A percentile compares a stretch with the other conserved stretches of the same genome.
These are phyloP conservation scores for Camillea tinctor DNA, from an alignment of 2,329 filamentous ascomycete genomes.

Conservation along the genomic window DNA sequence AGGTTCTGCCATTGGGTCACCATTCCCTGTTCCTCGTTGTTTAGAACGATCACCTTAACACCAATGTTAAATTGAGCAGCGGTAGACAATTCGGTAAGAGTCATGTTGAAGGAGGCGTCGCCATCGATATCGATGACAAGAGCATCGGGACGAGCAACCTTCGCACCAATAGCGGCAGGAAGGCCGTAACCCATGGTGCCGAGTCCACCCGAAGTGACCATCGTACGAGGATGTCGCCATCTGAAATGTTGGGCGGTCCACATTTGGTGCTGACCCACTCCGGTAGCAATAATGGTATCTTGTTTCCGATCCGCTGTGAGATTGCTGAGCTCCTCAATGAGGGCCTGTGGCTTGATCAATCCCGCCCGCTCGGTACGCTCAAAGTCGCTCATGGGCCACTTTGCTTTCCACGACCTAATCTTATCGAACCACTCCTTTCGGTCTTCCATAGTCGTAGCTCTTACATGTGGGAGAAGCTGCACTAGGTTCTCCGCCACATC, in stretches of 20 bases:
- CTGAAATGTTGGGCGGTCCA: conserved; percentile 93
- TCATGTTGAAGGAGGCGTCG: conserved; percentile 99
- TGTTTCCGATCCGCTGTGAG: conserved; percentile 79
- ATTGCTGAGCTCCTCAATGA: conserved; percentile 88
- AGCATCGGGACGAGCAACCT: conserved; percentile 76
- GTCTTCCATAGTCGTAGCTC: conserved; percentile 55
- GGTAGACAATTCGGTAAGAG: conserved; percentile 89
- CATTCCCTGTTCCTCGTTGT: conserved; percentile 99
- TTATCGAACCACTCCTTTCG: conserved; percentile 85
- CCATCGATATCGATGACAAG: conserved; percentile 96
- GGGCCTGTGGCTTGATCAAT: conserved; percentile 89
- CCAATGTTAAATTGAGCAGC: conserved; percentile 95
- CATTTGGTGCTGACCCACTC: conserved; percentile 98
- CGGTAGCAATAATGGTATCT: conserved; percentile 86
- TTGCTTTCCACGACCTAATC: conserved; percentile 87
- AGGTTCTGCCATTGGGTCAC: conserved; percentile 98
- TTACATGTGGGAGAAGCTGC: conserved; percentile 70
- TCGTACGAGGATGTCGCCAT: conserved; percentile 60
- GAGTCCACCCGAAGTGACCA: conserved; percentile 95
- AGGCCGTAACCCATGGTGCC: conserved; percentile 96
- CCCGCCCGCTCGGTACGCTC: conserved; percentile 85
- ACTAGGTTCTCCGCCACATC: conserved; percentile 76
- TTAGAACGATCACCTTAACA: conserved; percentile 90
- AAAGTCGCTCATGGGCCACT: conserved; percentile 81
- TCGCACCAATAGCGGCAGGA: conserved; percentile 91